Evolutionary conservation across 208 protist genomes (phyloP).

Genomic region (Leishmania martiniquensis): DNA sequence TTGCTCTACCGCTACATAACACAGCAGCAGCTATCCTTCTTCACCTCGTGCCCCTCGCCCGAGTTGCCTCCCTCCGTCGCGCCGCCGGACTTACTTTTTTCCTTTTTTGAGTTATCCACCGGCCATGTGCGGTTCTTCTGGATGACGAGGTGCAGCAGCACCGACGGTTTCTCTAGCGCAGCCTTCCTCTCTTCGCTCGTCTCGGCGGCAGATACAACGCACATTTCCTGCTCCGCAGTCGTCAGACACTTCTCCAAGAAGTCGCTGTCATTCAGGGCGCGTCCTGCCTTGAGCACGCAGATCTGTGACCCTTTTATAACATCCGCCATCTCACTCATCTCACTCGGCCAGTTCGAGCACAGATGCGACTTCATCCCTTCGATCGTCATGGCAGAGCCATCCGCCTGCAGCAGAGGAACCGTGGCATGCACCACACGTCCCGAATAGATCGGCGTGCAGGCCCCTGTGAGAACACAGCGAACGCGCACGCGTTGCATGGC

Average conservation of each 20-base stretch:
- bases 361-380: slow-evolving; percentile 49
- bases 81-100: slow-evolving; percentile 19
- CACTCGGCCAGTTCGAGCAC: slow-evolving; percentile 58
- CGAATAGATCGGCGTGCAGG: slow-evolving; percentile 60
- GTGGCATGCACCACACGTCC: slow-evolving; percentile 61
- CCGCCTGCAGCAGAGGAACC: slow-evolving; percentile 45
- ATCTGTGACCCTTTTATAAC: slow-evolving; percentile 39
- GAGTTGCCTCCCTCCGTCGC: slow-evolving; percentile 21
- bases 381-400: slow-evolving; percentile 53
- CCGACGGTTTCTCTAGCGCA: slow-evolving; percentile 39
- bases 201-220: slow-evolving; percentile 13
- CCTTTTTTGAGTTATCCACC: slow-evolving; percentile 21
- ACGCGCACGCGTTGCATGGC: slow-evolving; percentile 47
- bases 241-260: slow-evolving; percentile 41
- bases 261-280: slow-evolving; percentile 52
- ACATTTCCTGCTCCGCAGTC: slow-evolving; percentile 36
- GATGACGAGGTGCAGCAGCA: slow-evolving; percentile 71
- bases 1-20: slow-evolving; percentile 34
- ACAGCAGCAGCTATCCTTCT: slow-evolving; percentile 51
- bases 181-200: slow-evolving; percentile 11
- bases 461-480: slow-evolving; percentile 75
- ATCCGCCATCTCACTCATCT: slow-evolving; percentile 58
- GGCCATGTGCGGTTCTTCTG: slow-evolving; percentile 18
- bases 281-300: slow-evolving; percentile 68
- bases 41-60: slow-evolving; percentile 29